phyloP scores from a whole-genome alignment of 2,329 filamentous ascomycete genomes.

The Epichloe amarillans region DNA sequence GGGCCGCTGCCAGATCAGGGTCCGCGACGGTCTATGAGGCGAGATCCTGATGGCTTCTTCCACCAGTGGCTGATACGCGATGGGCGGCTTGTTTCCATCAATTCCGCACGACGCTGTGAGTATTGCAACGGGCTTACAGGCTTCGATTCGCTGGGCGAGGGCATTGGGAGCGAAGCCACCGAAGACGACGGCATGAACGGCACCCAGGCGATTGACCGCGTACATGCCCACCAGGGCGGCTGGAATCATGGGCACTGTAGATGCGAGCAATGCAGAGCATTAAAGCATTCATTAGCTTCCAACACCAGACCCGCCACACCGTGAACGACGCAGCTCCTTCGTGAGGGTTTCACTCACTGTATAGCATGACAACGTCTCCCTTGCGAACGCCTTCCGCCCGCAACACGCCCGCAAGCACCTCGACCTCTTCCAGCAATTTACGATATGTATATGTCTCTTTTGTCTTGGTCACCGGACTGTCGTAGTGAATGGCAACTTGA shows the following conservation, averaged over 20 bases:
- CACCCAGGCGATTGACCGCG: conserved; percentile 67
- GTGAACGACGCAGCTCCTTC: background rate
- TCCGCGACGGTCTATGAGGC: conserved; percentile 55
- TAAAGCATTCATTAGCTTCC: background rate
- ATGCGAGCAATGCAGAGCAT: background rate
- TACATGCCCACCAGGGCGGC: conserved; percentile 77
- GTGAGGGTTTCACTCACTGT: conserved; percentile 44
- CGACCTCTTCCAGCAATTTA: conserved; percentile 65
- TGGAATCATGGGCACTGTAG: conserved; percentile 84
- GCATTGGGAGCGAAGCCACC: conserved; percentile 76
- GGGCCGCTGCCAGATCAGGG: conserved; percentile 75
- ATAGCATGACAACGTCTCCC: conserved; percentile 81
- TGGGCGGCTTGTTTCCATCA: conserved; percentile 68
- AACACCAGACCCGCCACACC: conserved; percentile 3
- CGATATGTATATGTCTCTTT: conserved; percentile 65
- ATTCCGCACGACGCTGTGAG: conserved; percentile 89
- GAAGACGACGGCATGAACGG: conserved; percentile 85
- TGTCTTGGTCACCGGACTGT: conserved; percentile 66
- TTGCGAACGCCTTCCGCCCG: conserved; percentile 68
- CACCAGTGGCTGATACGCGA: conserved; percentile 66
- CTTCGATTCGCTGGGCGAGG: conserved; percentile 79
- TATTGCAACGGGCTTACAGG: conserved; percentile 59
- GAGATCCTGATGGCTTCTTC: conserved; percentile 57
- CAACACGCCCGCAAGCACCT: conserved; percentile 68
- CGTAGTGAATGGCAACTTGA: conserved; percentile 67